Conservation (phyloP, 805 yeast species). For the Candida glaebosa region DNA sequence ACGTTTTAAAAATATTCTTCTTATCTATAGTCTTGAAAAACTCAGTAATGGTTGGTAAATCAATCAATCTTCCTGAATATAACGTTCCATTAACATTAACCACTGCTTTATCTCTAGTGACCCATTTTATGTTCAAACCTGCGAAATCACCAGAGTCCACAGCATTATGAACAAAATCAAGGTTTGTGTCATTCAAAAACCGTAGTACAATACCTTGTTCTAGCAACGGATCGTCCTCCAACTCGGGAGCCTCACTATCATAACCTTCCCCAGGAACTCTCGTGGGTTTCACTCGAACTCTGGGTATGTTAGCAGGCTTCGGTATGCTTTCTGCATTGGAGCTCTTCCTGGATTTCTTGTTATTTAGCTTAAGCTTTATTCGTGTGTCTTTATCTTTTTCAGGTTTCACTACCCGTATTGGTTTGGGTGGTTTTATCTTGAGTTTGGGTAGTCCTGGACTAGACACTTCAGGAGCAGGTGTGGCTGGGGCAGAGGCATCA, state of each 20-base stretch:
- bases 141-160: slow-evolving; percentile 75
- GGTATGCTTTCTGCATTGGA: slow-evolving; percentile 1
- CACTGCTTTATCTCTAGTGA: slow-evolving; percentile 75
- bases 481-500: neutral
- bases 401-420: slow-evolving; percentile 9
- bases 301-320: slow-evolving; percentile 29
- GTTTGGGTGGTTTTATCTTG: slow-evolving; percentile 20
- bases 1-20: slow-evolving; percentile 81
- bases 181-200: slow-evolving; percentile 62
- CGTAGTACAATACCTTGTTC: slow-evolving; percentile 85
- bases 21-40: slow-evolving; percentile 84
- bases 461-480: slow-evolving; percentile 5
- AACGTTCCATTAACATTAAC: slow-evolving; percentile 62
- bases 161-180: slow-evolving; percentile 72
- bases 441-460: slow-evolving; percentile 9
- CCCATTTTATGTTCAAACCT: slow-evolving; percentile 75
- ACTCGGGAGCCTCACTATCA: slow-evolving; percentile 93
- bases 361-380: slow-evolving; percentile 16
- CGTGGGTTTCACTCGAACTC: slow-evolving; percentile 52
- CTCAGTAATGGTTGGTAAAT: slow-evolving; percentile 85
- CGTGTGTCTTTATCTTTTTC: slow-evolving; percentile 20
- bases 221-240: slow-evolving; percentile 89
- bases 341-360: slow-evolving; percentile 1
- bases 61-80: slow-evolving; percentile 83
- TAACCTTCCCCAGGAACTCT: slow-evolving; percentile 92